These are phyloP conservation scores for Trichosanthes cucumerina DNA, from an alignment of 306 rosid genomes.

Conservation along the genomic window DNA sequence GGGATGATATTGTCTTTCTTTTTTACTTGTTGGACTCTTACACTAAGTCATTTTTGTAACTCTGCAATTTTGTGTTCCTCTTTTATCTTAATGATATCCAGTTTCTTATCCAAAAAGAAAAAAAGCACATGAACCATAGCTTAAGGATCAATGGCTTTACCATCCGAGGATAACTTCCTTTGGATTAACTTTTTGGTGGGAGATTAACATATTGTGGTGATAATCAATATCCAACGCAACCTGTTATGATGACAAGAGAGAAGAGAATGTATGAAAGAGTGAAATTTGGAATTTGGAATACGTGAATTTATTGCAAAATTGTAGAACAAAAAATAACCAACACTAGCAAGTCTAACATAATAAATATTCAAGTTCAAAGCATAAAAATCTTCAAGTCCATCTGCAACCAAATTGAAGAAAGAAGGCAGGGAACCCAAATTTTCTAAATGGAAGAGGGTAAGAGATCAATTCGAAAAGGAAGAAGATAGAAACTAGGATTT, in stretches of 20 bases:
- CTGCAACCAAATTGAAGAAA: background rate
- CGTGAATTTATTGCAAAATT: background rate
- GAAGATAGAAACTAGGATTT: background rate
- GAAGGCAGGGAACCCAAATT: background rate
- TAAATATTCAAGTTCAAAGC: background rate
- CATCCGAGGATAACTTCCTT: constrained; percentile 95
- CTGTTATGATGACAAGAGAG: constrained; percentile 17
- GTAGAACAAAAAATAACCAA: background rate
- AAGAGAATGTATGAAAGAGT: background rate
- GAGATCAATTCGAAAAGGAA: background rate
- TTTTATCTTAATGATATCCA: background rate
- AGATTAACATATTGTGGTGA: constrained; percentile 74
- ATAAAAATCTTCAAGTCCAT: background rate
- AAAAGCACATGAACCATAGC: background rate
- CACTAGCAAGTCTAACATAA: background rate
- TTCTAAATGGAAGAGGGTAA: background rate
- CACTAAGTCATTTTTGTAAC: background rate
- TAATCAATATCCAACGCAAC: constrained; percentile 95
- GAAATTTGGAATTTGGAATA: background rate
- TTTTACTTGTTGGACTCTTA: background rate
- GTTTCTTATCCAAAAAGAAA: background rate
- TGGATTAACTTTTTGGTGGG: constrained; percentile 92
- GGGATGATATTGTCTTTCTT: background rate
- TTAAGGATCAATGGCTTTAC: constrained; percentile 23
- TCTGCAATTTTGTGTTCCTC: background rate